phyloP scores from a whole-genome alignment of 2,329 filamentous ascomycete genomes.

The Talaromyces sp. region DNA sequence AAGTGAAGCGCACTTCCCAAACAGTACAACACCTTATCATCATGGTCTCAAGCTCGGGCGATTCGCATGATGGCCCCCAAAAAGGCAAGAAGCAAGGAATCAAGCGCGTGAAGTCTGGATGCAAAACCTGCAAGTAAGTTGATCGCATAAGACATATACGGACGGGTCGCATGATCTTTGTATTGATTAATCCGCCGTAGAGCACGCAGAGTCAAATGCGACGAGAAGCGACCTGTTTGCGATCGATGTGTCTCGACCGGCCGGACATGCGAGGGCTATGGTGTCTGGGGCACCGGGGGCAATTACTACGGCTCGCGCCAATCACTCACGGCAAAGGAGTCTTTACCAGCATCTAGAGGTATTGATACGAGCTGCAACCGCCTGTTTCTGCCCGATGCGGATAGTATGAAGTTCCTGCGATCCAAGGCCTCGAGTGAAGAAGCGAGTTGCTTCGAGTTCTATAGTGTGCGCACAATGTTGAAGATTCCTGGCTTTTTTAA shows the following conservation, averaged over 20 bases:
- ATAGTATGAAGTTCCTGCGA: background rate
- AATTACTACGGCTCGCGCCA: conserved; percentile 6
- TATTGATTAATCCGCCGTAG: background rate
- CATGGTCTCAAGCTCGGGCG: background rate
- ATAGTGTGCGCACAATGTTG: background rate
- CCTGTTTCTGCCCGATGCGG: background rate
- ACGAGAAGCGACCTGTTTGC: background rate
- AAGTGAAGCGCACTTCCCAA: background rate
- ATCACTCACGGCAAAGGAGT: background rate
- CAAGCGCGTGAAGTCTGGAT: conserved; percentile 4
- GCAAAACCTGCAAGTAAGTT: conserved; percentile 7
- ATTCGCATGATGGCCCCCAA: background rate
- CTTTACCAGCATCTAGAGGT: background rate
- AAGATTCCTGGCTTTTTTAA: conserved; percentile 2
- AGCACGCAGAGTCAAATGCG: conserved; percentile 3
- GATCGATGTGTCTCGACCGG: conserved; percentile 1
- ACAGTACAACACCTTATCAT: background rate
- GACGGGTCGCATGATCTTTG: background rate
- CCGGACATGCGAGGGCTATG: conserved; percentile 5
- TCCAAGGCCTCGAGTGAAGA: background rate
- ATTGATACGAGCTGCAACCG: background rate
- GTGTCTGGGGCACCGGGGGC: conserved; percentile 4
- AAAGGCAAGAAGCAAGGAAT: background rate
- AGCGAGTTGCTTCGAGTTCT: conserved; percentile 6
- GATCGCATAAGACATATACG: too few species aligned